A percentile compares a stretch with the other conserved stretches of the same genome.
These are phyloP conservation scores for Auricularia heimuer DNA, from an alignment of 768 basidiomycete species.

Conservation along the genomic window DNA sequence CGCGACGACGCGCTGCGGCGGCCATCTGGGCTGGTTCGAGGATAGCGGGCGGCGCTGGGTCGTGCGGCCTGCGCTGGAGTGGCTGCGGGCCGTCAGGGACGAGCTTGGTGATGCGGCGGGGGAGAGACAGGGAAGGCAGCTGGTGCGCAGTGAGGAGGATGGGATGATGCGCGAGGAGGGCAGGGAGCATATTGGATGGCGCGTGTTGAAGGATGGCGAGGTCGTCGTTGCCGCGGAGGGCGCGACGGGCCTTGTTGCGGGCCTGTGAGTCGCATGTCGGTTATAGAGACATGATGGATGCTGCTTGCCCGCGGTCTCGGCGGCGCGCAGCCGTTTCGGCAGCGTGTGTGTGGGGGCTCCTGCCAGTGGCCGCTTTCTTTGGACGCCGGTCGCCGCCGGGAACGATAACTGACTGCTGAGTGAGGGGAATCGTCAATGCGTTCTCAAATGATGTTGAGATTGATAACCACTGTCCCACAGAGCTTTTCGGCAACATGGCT, in stretches of 20 bases:
- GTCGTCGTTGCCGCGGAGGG: neutral
- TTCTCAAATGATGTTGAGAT: too few relatives aligned
- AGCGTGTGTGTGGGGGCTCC: too few relatives aligned
- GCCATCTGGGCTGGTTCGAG: slow-evolving; percentile 82
- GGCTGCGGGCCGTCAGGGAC: slow-evolving; percentile 50
- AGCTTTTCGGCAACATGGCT: too few relatives aligned
- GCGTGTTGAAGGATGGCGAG: neutral
- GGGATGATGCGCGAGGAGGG: neutral
- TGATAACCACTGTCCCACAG: too few relatives aligned
- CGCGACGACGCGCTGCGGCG: slow-evolving; percentile 54
- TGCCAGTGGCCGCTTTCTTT: too few relatives aligned
- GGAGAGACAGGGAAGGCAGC: neutral
- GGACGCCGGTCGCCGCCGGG: too few relatives aligned
- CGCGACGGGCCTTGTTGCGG: neutral
- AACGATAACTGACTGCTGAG: too few relatives aligned
- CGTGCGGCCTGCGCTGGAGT: slow-evolving; percentile 62
- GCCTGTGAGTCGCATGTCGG: neutral
- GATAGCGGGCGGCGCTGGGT: slow-evolving; percentile 44
- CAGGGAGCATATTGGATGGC: neutral
- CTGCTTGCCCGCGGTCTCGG: too few relatives aligned
- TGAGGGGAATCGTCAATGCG: too few relatives aligned
- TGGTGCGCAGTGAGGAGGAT: neutral
- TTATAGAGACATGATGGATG: neutral
- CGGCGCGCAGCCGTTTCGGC: too few relatives aligned
- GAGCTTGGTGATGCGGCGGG: neutral